Conservation (phyloP, 2,329 filamentous ascomycete genomes). For the Drechslera avenae region DNA sequence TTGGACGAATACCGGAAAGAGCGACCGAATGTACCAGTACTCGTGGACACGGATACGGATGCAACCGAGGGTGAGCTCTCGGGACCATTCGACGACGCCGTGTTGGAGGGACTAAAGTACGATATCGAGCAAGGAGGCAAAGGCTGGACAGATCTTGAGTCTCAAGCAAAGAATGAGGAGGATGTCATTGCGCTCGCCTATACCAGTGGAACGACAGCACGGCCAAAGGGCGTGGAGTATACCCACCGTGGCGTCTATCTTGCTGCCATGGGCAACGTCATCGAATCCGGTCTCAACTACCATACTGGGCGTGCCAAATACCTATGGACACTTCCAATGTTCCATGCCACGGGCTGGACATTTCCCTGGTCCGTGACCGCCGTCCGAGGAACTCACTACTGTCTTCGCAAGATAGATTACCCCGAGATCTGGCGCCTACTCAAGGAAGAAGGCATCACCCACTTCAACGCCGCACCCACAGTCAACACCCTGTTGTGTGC, state of each 20-base stretch:
- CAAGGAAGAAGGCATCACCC: slow-evolving; percentile 84
- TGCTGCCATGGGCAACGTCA: slow-evolving; percentile 80
- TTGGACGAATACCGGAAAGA: slow-evolving; percentile 68
- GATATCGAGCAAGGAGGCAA: slow-evolving; percentile 68
- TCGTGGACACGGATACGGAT: slow-evolving; percentile 87
- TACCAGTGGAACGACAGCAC: slow-evolving; percentile 89
- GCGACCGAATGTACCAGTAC: slow-evolving; percentile 68
- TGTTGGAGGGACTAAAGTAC: slow-evolving; percentile 77
- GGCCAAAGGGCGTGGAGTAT: slow-evolving; percentile 90
- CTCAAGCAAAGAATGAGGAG: slow-evolving; percentile 75
- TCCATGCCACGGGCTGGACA: slow-evolving; percentile 74
- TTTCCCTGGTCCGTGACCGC: slow-evolving; percentile 94
- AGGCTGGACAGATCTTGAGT: slow-evolving; percentile 78
- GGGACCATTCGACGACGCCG: slow-evolving; percentile 81
- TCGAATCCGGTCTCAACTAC: slow-evolving; percentile 84
- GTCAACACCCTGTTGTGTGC: slow-evolving; percentile 93
- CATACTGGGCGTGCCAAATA: slow-evolving; percentile 74
- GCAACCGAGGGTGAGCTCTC: slow-evolving; percentile 72
- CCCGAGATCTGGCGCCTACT: slow-evolving; percentile 87
- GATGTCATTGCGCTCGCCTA: slow-evolving; percentile 86
- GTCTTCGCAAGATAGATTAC: slow-evolving; percentile 93
- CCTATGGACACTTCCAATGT: slow-evolving; percentile 93
- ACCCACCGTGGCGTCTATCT: slow-evolving; percentile 89
- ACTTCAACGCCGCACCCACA: slow-evolving; percentile 94
- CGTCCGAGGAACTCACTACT: slow-evolving; percentile 92